These are phyloP conservation scores for Hortaea sp. DNA, from an alignment of 2,329 filamentous ascomycete species.

Conservation along the genomic window DNA sequence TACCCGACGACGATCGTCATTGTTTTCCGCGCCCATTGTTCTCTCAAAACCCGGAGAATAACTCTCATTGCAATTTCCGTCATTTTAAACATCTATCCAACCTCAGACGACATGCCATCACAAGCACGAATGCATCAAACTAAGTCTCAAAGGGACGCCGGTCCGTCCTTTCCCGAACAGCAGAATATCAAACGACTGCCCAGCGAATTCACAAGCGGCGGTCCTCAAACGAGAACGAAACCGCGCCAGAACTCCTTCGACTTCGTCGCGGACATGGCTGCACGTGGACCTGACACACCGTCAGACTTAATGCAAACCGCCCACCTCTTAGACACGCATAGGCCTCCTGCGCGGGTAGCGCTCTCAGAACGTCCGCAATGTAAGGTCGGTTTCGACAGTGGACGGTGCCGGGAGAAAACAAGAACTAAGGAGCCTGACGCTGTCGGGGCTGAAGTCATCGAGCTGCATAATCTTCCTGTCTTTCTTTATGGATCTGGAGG, in stretches of 20 bases:
- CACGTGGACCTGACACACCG: neutral
- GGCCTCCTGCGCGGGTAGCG: neutral
- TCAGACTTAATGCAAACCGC: neutral
- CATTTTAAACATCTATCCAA: no score
- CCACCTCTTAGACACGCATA: neutral
- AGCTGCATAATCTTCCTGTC: neutral
- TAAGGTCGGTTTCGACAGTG: neutral
- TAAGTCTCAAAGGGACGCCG: no score
- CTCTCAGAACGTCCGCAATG: neutral
- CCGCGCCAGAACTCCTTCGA: conserved; percentile 1
- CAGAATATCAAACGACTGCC: neutral
- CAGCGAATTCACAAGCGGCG: neutral
- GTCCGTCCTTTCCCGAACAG: neutral
- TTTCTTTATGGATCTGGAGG: neutral
- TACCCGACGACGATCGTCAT: no score
- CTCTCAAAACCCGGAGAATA: no score
- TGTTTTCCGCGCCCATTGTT: no score
- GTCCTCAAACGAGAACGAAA: neutral
- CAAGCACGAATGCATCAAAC: no score
- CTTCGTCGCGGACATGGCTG: neutral
- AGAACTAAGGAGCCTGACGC: neutral
- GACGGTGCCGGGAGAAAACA: neutral
- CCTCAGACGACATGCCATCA: neutral
- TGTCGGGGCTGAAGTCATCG: neutral
- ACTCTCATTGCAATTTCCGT: no score